These are phyloP conservation scores for Annulohypoxylon nitens DNA, from an alignment of 495 filamentous ascomycete species.

Conservation along the genomic window DNA sequence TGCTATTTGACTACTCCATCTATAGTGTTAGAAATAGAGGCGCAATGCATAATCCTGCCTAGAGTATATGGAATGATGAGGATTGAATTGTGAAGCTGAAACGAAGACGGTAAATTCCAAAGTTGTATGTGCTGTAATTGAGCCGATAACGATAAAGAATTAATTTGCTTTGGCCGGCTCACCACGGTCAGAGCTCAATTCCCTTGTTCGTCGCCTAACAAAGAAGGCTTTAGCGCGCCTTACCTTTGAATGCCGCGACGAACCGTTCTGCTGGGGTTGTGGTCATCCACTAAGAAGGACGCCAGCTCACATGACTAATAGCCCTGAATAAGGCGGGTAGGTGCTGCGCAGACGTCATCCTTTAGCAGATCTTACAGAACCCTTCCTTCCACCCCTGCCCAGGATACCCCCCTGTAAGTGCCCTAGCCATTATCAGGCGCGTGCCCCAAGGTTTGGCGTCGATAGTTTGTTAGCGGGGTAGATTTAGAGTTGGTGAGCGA, in stretches of 20 bases:
- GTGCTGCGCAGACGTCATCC: slow-evolving; percentile 33
- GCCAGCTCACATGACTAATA: slow-evolving; percentile 42
- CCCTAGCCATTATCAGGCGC: slow-evolving; percentile 8
- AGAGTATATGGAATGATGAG: background rate
- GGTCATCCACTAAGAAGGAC: slow-evolving; percentile 28
- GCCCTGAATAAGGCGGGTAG: background rate
- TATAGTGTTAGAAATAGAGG: background rate
- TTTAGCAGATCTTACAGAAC: slow-evolving; percentile 31
- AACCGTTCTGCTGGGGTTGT: slow-evolving; percentile 7
- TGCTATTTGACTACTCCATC: background rate
- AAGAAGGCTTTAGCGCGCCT: slow-evolving; percentile 28
- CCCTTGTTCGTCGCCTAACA: slow-evolving; percentile 5
- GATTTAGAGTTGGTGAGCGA: background rate
- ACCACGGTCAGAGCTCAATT: slow-evolving; percentile 15
- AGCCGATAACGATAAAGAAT: slow-evolving; percentile 29
- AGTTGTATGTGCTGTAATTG: background rate
- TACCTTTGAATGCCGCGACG: slow-evolving; percentile 33
- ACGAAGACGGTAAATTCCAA: slow-evolving; percentile 21
- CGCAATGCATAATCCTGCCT: background rate
- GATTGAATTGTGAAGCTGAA: slow-evolving; percentile 8
- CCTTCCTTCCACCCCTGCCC: background rate
- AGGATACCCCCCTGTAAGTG: slow-evolving; percentile 28
- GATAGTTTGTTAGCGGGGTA: slow-evolving; percentile 25
- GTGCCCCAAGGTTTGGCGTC: slow-evolving; percentile 14
- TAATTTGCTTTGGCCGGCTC: slow-evolving; percentile 6